Base-by-base conservation (phyloP, 148 eudicot genomes). In the Rhododendron kiyosumense region DNA sequence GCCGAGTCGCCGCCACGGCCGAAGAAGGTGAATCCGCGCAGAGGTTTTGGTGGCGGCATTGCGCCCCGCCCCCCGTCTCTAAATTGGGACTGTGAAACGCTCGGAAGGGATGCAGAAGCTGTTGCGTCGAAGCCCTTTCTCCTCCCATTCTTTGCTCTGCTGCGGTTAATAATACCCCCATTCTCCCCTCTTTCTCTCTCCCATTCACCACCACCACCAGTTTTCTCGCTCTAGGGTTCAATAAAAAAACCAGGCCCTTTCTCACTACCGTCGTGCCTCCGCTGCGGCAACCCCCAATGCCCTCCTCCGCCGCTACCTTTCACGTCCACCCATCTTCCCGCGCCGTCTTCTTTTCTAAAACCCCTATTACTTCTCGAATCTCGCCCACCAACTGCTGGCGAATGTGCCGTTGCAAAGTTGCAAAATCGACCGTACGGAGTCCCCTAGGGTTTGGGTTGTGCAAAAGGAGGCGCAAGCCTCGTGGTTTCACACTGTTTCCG, bases 81-180 rank as follows among this genome's bases (percentile, higher is more conserved):
- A 32, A 32, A 32, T 32, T 32, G 32, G 32, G 32, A 32, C 1
- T 32, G 32, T 32, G 32, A 32, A 32, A 32, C 32, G 32, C 93
- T 43, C 57, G 85, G 20, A 36, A 89, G 90, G 73, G 52, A 95
- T 95, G 98, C 96, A 94, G 94, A 95, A 93, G 86, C 83, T 95
- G 61, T 83, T 95, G 45, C 90, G 92, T 78, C 91, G 90, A 82
- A 89, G 83, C 90, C 92, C 94, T 32, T 8, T 86, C 92, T 10
- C 52, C 80, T 48, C 84, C 89, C 80, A 71, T 85, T 18, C 82
- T 88, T 34, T 74, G 49, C 48, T 63, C 28, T n/a, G 28, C 71
- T 2, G 81, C 81, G 57, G 41, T 63, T 61, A 63, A 24, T 7
- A 24, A n/a, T 8, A 2, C 79, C 87, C 77, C 74, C 85, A 89